phyloP scores from a whole-genome alignment of 2,329 filamentous ascomycete genomes.

The Purpureocillium takamizusanense region DNA sequence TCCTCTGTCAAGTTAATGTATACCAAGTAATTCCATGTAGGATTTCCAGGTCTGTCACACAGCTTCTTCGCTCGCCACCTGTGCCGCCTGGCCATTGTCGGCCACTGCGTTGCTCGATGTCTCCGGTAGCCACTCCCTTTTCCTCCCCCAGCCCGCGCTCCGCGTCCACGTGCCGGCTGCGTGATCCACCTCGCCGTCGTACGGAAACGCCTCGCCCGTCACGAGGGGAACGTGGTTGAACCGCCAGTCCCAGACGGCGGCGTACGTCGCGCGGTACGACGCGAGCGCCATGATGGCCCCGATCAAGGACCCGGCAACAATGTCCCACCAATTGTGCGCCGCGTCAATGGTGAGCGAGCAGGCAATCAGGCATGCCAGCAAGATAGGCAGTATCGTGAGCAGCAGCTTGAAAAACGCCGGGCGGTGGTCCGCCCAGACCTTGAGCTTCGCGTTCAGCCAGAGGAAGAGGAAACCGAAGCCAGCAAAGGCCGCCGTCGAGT shows the following conservation, averaged over 20 bases:
- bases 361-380: conserved; percentile 50
- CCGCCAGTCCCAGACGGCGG: conserved; percentile 60
- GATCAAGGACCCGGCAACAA: conserved; percentile 54
- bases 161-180: conserved; percentile 13
- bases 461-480: conserved; percentile 56
- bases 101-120: too few species aligned
- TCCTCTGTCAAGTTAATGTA: too few species aligned
- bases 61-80: too few species aligned
- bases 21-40: too few species aligned
- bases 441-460: conserved; percentile 65
- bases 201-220: conserved; percentile 12
- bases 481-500: conserved; percentile 56
- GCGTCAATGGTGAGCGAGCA: conserved; percentile 55
- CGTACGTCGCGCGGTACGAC: conserved; percentile 58
- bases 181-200: conserved; percentile 9
- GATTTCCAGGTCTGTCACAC: too few species aligned
- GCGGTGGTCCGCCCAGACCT: conserved; percentile 59
- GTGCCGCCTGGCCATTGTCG: too few species aligned
- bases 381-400: conserved; percentile 46
- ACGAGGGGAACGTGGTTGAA: conserved; percentile 58
- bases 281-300: conserved; percentile 54
- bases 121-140: conserved; percentile 7
- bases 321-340: conserved; percentile 63
- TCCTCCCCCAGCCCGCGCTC: conserved; percentile 17
- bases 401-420: conserved; percentile 59